These are phyloP conservation scores for Oryza meyeriana DNA, from an alignment of 176 grass and related monocot species.

Conservation along the genomic window DNA sequence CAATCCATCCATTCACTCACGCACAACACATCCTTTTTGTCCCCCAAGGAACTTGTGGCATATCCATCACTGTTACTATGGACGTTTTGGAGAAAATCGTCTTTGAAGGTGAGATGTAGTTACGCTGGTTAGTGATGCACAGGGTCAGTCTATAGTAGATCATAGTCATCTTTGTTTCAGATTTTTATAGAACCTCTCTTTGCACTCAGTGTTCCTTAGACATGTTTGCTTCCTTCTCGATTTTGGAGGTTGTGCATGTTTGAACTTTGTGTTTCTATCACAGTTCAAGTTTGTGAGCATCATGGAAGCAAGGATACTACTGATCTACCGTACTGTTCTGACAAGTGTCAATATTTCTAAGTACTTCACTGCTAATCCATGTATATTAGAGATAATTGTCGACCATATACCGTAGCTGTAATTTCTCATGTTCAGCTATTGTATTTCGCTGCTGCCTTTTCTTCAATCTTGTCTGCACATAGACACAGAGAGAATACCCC, in stretches of 20 bases:
- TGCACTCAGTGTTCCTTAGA: neutral
- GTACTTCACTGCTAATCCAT: neutral
- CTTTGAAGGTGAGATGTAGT: constrained; percentile 24
- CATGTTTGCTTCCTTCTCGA: neutral
- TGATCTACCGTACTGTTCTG: neutral
- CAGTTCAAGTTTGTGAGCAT: neutral
- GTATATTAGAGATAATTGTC: neutral
- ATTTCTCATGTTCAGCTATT: neutral
- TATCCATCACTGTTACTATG: constrained; percentile 20
- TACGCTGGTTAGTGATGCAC: constrained; percentile 12
- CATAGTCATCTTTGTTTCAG: neutral
- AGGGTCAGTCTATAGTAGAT: neutral
- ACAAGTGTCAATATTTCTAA: neutral
- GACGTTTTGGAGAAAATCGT: constrained; percentile 22
- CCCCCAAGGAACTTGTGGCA: constrained; percentile 5
- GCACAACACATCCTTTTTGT: constrained; percentile 1
- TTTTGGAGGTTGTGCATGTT: neutral
- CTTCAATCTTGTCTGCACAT: neutral
- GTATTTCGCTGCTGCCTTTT: neutral
- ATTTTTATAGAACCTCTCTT: neutral
- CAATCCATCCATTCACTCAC: constrained; percentile 9
- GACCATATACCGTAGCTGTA: neutral
- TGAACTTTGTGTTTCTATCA: neutral
- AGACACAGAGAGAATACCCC: neutral
- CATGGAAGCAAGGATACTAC: neutral